phyloP scores from a whole-genome alignment of 2,329 filamentous ascomycete genomes.

The Cytospora schulzeri region DNA sequence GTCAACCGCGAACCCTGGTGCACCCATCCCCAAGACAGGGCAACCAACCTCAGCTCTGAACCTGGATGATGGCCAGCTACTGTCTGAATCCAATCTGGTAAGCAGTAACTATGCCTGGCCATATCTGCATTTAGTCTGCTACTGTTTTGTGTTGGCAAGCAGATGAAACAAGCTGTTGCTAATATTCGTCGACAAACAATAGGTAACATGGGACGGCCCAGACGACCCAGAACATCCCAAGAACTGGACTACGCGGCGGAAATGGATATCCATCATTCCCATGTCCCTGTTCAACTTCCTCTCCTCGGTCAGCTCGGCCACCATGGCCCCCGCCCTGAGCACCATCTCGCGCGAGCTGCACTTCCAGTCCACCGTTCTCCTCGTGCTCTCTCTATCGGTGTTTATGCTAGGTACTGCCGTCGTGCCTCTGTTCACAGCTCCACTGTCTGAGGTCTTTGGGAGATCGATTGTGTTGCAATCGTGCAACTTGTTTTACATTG shows the following conservation, averaged over 20 bases:
- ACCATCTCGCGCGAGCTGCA: constrained; percentile 45
- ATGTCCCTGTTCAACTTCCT: constrained; percentile 55
- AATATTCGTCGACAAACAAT: not conserved
- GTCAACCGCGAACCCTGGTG: too few relatives aligned
- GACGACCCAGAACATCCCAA: constrained; percentile 34
- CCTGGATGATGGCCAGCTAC: too few relatives aligned
- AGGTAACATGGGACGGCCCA: constrained; percentile 34
- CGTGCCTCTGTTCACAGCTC: constrained; percentile 53
- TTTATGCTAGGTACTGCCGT: constrained; percentile 57
- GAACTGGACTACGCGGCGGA: constrained; percentile 48
- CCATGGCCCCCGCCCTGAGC: constrained; percentile 38
- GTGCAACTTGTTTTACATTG: constrained; percentile 31
- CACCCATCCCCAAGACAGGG: too few relatives aligned
- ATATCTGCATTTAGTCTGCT: too few relatives aligned
- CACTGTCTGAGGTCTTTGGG: constrained; percentile 58
- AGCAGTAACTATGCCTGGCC: too few relatives aligned
- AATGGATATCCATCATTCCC: constrained; percentile 49
- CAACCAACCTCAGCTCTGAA: too few relatives aligned
- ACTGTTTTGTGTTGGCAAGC: too few relatives aligned
- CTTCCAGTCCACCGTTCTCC: constrained; percentile 42
- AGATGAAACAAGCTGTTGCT: too few relatives aligned
- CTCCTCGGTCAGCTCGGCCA: constrained; percentile 53
- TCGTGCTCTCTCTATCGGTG: constrained; percentile 50
- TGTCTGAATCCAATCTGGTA: too few relatives aligned
- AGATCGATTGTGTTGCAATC: constrained; percentile 51